Evolutionary conservation across 2,329 filamentous ascomycete species (phyloP).

Genomic region (Gaeumannomyces tritici): DNA sequence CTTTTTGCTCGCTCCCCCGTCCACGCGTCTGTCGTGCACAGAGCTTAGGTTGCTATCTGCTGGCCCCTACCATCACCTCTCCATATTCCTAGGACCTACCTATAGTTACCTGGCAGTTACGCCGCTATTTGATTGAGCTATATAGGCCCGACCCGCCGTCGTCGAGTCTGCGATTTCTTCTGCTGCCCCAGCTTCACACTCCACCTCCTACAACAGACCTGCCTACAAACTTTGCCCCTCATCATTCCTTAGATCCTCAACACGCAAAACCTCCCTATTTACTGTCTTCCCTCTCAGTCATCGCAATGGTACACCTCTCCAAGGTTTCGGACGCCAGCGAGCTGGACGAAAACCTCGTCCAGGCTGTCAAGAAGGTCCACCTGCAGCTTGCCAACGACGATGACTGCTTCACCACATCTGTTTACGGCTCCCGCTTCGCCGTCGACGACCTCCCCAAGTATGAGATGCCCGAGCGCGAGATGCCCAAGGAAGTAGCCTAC

Average conservation of each 20-base stretch:
- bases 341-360: conserved; percentile 17
- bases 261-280: too few relatives aligned
- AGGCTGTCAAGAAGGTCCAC: conserved; percentile 30
- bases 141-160: too few relatives aligned
- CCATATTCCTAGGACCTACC: too few relatives aligned
- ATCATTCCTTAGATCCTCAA: background rate
- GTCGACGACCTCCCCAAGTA: conserved; percentile 68
- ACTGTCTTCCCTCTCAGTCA: background rate
- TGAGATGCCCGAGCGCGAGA: conserved; percentile 82
- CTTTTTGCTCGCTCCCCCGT: too few relatives aligned
- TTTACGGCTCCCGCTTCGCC: conserved; percentile 84
- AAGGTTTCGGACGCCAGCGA: conserved; percentile 26
- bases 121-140: too few relatives aligned
- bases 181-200: too few relatives aligned
- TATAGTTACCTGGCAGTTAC: too few relatives aligned
- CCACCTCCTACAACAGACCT: too few relatives aligned
- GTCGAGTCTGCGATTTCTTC: too few relatives aligned
- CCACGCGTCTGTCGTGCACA: too few relatives aligned
- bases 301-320: conserved; percentile 1
- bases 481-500: conserved; percentile 90
- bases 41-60: too few relatives aligned
- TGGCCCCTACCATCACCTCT: too few relatives aligned
- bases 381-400: conserved; percentile 40
- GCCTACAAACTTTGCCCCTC: background rate
- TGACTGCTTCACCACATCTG: conserved; percentile 61